Base-by-base conservation (phyloP, 2,329 filamentous ascomycete species). In the Alternaria angustiovoidea region DNA sequence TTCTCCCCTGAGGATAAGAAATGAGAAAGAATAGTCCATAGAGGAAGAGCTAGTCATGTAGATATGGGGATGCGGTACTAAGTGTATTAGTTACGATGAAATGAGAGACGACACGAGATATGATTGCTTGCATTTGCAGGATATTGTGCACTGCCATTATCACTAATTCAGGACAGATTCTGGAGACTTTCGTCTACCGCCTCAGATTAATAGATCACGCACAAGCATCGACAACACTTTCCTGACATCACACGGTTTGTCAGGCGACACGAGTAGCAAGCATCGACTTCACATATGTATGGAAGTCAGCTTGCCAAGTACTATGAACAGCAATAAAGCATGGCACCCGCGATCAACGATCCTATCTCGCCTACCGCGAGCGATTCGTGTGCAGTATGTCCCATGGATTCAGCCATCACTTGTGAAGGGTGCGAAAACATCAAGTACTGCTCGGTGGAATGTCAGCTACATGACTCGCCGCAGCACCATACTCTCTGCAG, bases 1-100 rank as follows among this genome's bases (percentile, higher is more conserved):
- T 98, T 99, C 75, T 86, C 84, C 1, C 85, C 91, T 49, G 89
- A 92, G 64, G 89, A 92, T 57, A 81, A 82, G 36, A 66, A 66
- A 43, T 66, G 88, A 91, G 39, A 12, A 24, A n/a, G 26, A 30
- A 4, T 12, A 11, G 1, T 34, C 7, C 3, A 18, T 32, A 9
- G n/a, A 9, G 4, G 22, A 20, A 7, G 12, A 44, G 39, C 20
- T 18, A 42, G 36, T 20, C 8, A 28, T 56, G 38, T 51, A 36
- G 20, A 48, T 68, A 57, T 61, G 63, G 44, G 4, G 22, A 51
- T 42, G 7, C n/a, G 4, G 8, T 2, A 4, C 14, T 14, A 26
- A 24, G 36, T 63, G 54, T 59, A 64, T 46, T 48, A 51, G 49
- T 58, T 14, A 54, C 36, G 26, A 34, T 1, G 18, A 47, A 47